phyloP scores from a whole-genome alignment of 176 grass and related monocot species.

The Guadua angustifolia region DNA sequence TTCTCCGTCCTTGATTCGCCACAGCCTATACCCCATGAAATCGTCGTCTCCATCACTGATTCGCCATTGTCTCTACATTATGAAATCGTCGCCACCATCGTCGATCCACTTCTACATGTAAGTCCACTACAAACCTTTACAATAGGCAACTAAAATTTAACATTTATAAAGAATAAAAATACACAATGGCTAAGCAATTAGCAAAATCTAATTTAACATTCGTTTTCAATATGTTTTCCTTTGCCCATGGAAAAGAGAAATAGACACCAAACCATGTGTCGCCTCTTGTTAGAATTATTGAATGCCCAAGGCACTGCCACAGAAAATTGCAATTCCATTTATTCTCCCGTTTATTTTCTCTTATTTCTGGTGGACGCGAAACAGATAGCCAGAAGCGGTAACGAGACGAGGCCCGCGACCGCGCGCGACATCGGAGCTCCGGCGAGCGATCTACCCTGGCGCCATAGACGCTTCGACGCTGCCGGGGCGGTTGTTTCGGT shows the following conservation, averaged over 20 bases:
- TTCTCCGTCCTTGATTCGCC: too few relatives aligned
- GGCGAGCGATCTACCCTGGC: not conserved
- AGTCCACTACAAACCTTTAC: not conserved
- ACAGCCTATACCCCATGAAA: not conserved
- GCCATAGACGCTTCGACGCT: not conserved
- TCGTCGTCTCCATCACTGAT: not conserved
- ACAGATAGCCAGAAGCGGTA: conserved; percentile 22
- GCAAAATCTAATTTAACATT: not conserved
- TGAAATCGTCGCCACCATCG: not conserved
- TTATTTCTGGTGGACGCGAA: conserved; percentile 44
- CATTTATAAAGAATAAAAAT: not conserved
- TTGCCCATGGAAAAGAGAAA: not conserved
- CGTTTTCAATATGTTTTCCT: not conserved
- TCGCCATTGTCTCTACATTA: not conserved
- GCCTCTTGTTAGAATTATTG: not conserved
- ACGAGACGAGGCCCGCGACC: conserved; percentile 10
- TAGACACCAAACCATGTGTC: not conserved
- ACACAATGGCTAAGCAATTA: not conserved
- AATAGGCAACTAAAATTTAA: rapidly evolving
- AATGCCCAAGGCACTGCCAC: not conserved
- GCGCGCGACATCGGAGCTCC: conserved; percentile 20
- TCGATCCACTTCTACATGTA: not conserved
- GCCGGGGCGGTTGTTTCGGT: not conserved
- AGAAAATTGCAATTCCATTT: not conserved
- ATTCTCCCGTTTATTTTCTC: not conserved